These are phyloP conservation scores for Harringtonia aguacate DNA, from an alignment of 2,329 filamentous ascomycete species.

Conservation along the genomic window DNA sequence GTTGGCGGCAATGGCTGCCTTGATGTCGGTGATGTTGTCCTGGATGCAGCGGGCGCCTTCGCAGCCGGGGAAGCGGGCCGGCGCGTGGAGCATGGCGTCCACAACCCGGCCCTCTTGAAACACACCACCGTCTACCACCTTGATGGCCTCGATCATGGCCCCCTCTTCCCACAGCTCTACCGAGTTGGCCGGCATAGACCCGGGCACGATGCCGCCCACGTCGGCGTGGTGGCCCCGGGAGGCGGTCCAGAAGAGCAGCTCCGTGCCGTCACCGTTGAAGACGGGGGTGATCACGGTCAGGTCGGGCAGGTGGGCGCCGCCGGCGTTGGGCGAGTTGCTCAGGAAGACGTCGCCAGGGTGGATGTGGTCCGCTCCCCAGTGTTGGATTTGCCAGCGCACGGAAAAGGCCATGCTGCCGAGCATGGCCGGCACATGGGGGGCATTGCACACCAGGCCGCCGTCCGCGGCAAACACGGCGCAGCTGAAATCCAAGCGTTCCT, in stretches of 20 bases:
- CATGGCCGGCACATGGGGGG: constrained; percentile 72
- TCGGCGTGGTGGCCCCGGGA: constrained; percentile 75
- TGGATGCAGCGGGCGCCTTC: constrained; percentile 67
- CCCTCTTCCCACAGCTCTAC: constrained; percentile 55
- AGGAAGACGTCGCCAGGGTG: constrained; percentile 74
- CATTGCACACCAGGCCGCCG: constrained; percentile 68
- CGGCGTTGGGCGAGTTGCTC: constrained; percentile 72
- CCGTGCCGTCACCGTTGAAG: constrained; percentile 52
- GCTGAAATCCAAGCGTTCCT: constrained; percentile 74
- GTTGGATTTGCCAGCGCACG: constrained; percentile 65
- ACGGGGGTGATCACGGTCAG: constrained; percentile 74
- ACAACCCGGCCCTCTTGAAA: too few relatives aligned
- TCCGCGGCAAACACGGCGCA: constrained; percentile 71
- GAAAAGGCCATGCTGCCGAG: constrained; percentile 80
- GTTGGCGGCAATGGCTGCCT: constrained; percentile 79
- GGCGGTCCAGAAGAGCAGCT: constrained; percentile 74
- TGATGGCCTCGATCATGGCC: too few relatives aligned
- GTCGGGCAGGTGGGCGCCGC: constrained; percentile 74
- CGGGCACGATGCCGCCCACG: constrained; percentile 70
- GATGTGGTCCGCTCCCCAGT: constrained; percentile 71
- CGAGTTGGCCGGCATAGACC: constrained; percentile 72
- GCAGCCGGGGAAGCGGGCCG: constrained; percentile 68
- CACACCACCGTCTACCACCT: too few relatives aligned
- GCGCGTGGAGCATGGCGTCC: too few relatives aligned
- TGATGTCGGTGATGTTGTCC: constrained; percentile 79